A percentile compares a stretch with the other conserved stretches of the same genome.
phyloP scores from a whole-genome alignment of 2,329 filamentous ascomycete species.

The Aspergillus pseudoglaucus region DNA sequence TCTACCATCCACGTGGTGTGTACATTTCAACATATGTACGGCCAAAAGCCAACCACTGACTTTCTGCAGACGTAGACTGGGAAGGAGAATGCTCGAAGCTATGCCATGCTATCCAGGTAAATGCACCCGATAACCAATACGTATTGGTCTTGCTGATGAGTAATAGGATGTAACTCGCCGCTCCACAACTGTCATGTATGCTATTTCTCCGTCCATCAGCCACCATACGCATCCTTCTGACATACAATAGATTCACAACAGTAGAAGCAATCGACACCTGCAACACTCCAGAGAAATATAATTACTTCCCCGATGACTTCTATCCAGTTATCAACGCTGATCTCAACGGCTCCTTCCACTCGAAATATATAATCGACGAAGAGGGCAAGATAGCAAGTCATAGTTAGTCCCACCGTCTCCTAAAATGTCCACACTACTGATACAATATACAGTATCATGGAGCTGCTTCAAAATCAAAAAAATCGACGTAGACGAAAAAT shows the following conservation, averaged over 20 bases:
- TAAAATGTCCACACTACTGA: not conserved
- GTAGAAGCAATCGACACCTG: not conserved
- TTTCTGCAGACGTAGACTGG: too few species aligned
- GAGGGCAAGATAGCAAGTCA: not conserved
- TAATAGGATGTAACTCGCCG: too few species aligned
- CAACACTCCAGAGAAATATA: not conserved
- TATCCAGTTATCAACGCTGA: slow-evolving; percentile 56
- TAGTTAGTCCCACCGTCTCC: not conserved
- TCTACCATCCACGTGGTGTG: too few species aligned
- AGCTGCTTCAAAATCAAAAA: not conserved
- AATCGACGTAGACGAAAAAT: not conserved
- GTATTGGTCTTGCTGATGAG: too few species aligned
- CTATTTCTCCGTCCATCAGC: slow-evolving; percentile 47
- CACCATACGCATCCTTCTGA: not conserved
- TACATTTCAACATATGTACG: too few species aligned
- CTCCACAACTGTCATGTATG: slow-evolving; percentile 39
- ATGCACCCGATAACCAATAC: too few species aligned
- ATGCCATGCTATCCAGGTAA: too few species aligned
- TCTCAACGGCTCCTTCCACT: slow-evolving; percentile 28
- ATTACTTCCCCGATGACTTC: not conserved
- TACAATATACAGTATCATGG: not conserved
- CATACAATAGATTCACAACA: not conserved
- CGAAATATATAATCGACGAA: not conserved
- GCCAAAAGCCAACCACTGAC: too few species aligned
- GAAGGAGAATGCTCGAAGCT: too few species aligned